phyloP scores from a whole-genome alignment of 108 stramenopile species.

The Conticribra weissflogii region DNA sequence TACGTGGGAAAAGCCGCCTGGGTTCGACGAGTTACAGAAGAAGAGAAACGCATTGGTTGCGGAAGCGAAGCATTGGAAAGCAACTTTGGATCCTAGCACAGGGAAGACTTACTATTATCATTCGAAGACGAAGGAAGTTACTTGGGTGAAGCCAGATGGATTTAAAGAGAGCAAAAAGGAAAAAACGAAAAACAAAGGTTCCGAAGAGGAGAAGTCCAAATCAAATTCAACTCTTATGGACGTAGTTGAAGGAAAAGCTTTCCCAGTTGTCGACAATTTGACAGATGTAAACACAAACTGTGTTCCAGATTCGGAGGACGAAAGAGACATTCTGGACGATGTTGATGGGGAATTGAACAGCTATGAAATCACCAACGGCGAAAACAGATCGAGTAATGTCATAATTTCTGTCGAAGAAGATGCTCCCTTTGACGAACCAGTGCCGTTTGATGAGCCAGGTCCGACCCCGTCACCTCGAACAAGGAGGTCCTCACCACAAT shows the following conservation, averaged over 20 bases:
- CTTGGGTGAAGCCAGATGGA: conserved; percentile 73
- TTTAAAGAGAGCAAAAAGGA: conserved; percentile 33
- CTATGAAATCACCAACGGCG: not conserved
- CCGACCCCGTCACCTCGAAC: not conserved
- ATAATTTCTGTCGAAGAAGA: conserved; percentile 20
- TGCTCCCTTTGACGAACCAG: conserved; percentile 49
- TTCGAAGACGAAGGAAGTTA: conserved; percentile 63
- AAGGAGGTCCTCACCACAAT: not conserved
- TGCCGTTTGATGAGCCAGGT: conserved; percentile 14
- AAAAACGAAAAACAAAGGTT: conserved; percentile 15
- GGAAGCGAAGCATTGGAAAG: conserved; percentile 52
- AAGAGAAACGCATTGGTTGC: not conserved
- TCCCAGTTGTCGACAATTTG: too few relatives aligned
- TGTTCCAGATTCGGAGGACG: too few relatives aligned
- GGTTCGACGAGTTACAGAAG: conserved; percentile 32
- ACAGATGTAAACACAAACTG: too few relatives aligned
- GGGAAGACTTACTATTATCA: conserved; percentile 81
- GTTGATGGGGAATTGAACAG: not conserved
- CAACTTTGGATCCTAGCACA: conserved; percentile 53
- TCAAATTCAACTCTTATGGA: too few relatives aligned
- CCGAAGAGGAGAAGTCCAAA: conserved; percentile 6
- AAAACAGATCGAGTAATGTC: not conserved
- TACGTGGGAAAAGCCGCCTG: conserved; percentile 73
- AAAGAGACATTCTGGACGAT: too few relatives aligned
- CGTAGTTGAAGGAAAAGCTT: too few relatives aligned